Conservation (phyloP, 768 basidiomycete species). For the Podaxis pistillaris region DNA sequence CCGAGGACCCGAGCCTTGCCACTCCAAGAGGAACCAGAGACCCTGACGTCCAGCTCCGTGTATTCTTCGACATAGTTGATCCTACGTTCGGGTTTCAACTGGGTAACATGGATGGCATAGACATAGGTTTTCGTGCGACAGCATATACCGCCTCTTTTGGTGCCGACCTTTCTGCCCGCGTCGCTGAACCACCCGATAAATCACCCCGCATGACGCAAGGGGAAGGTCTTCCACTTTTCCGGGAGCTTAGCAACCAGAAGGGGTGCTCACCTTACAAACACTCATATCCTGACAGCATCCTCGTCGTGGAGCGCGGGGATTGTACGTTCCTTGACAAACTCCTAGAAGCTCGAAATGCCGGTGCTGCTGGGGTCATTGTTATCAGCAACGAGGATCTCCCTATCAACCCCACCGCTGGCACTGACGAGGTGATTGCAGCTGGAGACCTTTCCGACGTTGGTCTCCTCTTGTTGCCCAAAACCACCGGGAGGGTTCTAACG, state of each 20-base stretch:
- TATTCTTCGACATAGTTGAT: constrained; percentile 54
- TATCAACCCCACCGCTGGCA: constrained; percentile 66
- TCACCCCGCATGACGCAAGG: constrained; percentile 45
- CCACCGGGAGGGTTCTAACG: constrained; percentile 50
- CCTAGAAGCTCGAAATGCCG: constrained; percentile 59
- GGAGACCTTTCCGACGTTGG: constrained; percentile 60
- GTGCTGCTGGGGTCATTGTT: constrained; percentile 78
- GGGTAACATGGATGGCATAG: constrained; percentile 31
- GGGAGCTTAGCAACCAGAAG: constrained; percentile 47
- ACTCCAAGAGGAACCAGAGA: constrained; percentile 29
- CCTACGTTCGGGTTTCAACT: constrained; percentile 40
- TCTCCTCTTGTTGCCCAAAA: constrained; percentile 54
- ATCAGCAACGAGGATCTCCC: constrained; percentile 57
- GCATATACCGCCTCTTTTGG: constrained; percentile 75
- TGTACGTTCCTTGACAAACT: constrained; percentile 92
- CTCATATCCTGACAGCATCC: constrained; percentile 45
- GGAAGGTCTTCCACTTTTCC: constrained; percentile 55
- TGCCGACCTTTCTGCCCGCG: constrained; percentile 46
- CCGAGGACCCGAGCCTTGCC: constrained; percentile 24
- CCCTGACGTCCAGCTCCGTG: constrained; percentile 54
- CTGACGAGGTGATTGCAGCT: constrained; percentile 52
- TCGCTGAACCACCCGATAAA: constrained; percentile 19
- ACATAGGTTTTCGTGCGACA: constrained; percentile 47
- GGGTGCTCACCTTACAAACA: constrained; percentile 62
- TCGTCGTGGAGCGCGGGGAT: constrained; percentile 72